A percentile compares a stretch with the other conserved stretches of the same genome.
These are phyloP conservation scores for Plasmodium fragile DNA, from an alignment of 169 alveolate genomes.

Conservation along the genomic window DNA sequence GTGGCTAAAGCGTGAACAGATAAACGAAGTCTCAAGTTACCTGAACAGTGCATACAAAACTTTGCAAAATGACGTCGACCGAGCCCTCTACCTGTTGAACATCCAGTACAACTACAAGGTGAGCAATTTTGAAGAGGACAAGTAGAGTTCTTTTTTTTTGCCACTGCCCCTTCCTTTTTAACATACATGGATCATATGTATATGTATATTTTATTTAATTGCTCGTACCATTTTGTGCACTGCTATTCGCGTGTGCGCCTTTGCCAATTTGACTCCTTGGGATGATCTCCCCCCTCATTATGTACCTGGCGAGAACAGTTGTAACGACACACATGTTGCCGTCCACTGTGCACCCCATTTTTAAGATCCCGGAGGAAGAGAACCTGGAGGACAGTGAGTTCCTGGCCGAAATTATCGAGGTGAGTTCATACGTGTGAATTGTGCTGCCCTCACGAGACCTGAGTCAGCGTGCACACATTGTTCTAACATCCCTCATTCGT, in stretches of 20 bases:
- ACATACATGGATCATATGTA: not conserved
- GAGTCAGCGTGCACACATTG: not conserved
- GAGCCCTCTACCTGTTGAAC: constrained; percentile 40
- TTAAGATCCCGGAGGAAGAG: constrained; percentile 60
- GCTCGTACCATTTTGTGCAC: not conserved
- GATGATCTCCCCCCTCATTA: not conserved
- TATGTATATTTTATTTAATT: not conserved
- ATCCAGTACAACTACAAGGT: constrained; percentile 49
- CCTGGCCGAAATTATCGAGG: not conserved
- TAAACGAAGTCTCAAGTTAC: constrained; percentile 68
- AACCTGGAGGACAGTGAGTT: constrained; percentile 51
- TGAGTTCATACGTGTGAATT: not conserved
- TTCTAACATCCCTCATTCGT: not conserved
- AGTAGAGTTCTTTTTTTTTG: not conserved
- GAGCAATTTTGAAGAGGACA: not conserved
- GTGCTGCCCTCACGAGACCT: not conserved
- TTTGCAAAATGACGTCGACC: constrained; percentile 29
- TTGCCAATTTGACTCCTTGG: not conserved
- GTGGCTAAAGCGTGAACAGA: constrained; percentile 19
- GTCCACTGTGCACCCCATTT: not conserved
- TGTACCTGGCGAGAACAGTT: not conserved
- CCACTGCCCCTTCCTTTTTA: not conserved
- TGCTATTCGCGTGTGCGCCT: not conserved
- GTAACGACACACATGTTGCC: not conserved
- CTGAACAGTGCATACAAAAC: constrained; percentile 52